These are phyloP conservation scores for Pichia phayaonensis DNA, from an alignment of 805 yeast species.

Conservation along the genomic window DNA sequence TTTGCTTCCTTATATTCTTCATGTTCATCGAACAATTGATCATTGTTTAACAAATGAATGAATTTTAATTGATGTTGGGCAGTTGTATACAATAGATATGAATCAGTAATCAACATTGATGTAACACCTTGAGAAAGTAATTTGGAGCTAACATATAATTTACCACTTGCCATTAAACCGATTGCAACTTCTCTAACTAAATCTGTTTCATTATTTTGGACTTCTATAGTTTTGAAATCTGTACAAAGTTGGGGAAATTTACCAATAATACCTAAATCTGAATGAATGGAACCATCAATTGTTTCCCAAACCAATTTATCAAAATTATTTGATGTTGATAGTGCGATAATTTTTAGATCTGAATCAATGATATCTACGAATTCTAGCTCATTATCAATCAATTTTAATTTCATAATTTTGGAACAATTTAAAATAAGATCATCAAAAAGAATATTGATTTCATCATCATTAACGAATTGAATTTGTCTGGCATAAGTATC, in stretches of 20 bases:
- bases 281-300: conserved; percentile 51
- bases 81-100: conserved; percentile 74
- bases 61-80: conserved; percentile 80
- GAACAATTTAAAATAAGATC: conserved; percentile 32
- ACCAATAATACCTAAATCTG: conserved; percentile 26
- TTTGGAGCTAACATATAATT: conserved; percentile 54
- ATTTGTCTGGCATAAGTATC: conserved; percentile 53
- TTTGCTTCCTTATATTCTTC: conserved; percentile 9
- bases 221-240: conserved; percentile 39
- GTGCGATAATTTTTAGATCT: conserved; percentile 42
- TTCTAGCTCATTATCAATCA: conserved; percentile 37
- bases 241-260: conserved; percentile 67
- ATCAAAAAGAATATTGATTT: conserved; percentile 56
- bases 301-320: conserved; percentile 48
- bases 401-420: conserved; percentile 39
- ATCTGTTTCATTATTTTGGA: conserved; percentile 16
- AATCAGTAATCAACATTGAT: conserved; percentile 65
- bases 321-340: conserved; percentile 50
- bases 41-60: conserved; percentile 46
- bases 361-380: conserved; percentile 34
- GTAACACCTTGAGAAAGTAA: conserved; percentile 71
- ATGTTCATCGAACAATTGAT: conserved; percentile 14
- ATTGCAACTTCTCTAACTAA: conserved; percentile 31
- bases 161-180: conserved; percentile 73
- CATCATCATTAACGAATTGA: conserved; percentile 43